Evolutionary conservation across 2,329 filamentous ascomycete genomes (phyloP), one percentile per base, ranked within the genome.

Genomic region (Sclerotinia spermophila): DNA sequence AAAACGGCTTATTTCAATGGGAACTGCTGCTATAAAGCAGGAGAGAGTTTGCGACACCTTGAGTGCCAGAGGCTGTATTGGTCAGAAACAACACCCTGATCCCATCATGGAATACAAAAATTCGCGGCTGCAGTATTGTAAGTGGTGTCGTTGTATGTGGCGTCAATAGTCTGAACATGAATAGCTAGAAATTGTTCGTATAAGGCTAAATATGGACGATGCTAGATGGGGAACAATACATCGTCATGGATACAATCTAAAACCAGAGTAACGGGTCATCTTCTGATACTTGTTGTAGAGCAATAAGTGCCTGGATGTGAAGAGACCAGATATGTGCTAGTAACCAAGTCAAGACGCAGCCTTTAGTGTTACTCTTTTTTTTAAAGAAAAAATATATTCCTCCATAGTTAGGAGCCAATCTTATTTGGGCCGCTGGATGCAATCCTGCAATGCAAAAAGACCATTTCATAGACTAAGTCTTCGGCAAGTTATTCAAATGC

Each of bases 181-280:
- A 77, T 74, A 51, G 84, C 83, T 17, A 88, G 79, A n/a, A 80
- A 76, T 84, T 88, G 86, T 84, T 89, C 86, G 68, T 82, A 87
- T 13, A 87, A 79, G 5, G 82, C 79, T 44, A 87, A 74, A 72
- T 85, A 88, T 5, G 85, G 82, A 19, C 86, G 83, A 77, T 89
- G 86, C 86, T 85, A 88, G 24, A 68, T 74, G 21, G 72, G 69
- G 38, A 76, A 74, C 13, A 75, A 61, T 21, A 72, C 66, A 38
- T 69, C 53, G 58, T 45, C 61, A 66, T 74, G 72, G n/a, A 64
- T 71, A 61, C 73, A 74, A 64, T 67, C 48, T 74, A 72, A 58
- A 73, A 75, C 33, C 67, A 76, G 42, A 72, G 75, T 8, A 73
- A 53, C 24, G 35, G 66, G 44, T 72, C 65, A 33, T 33, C 70